A percentile compares a stretch with the other conserved stretches of the same genome.
Evolutionary conservation across 2,329 filamentous ascomycete species (phyloP).

Genomic region (Geosmithia morbida): DNA sequence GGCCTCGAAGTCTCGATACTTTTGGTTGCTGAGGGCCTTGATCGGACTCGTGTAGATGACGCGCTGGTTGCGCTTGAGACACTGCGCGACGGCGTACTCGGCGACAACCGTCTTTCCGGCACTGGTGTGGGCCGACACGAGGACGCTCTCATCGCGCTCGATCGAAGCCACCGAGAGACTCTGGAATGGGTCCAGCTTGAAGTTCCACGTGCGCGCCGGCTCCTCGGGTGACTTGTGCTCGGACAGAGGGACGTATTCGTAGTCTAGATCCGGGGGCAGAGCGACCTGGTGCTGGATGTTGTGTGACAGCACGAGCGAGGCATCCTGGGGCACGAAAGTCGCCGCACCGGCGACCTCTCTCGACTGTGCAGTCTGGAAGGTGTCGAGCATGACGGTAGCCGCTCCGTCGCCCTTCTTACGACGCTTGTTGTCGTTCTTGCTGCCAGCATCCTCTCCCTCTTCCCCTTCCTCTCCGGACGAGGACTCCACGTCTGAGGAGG

Average conservation of each 20-base stretch:
- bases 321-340: conserved; percentile 50
- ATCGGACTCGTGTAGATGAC: conserved; percentile 99
- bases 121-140: conserved; percentile 94
- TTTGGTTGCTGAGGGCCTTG: conserved; percentile 97
- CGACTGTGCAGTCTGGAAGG: conserved; percentile 89
- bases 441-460: conserved; percentile 20
- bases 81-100: conserved; percentile 96
- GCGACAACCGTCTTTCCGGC: conserved; percentile 97
- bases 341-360: conserved; percentile 74
- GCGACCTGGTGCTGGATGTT: conserved; percentile 98
- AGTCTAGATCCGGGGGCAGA: conserved; percentile 82
- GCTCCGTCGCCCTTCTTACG: conserved; percentile 52
- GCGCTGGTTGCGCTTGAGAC: conserved; percentile 90
- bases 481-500: conserved; percentile 7
- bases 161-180: conserved; percentile 90
- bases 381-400: conserved; percentile 70
- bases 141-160: conserved; percentile 85
- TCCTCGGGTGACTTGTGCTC: conserved; percentile 82
- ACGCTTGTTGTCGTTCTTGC: conserved; percentile 45
- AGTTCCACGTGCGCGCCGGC: conserved; percentile 72
- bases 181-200: conserved; percentile 95
- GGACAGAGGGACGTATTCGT: conserved; percentile 88
- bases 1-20: conserved; percentile 89
- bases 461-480: conserved; percentile 30
- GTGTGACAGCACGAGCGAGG: conserved; percentile 74